Evolutionary conservation across 2,329 filamentous ascomycete species (phyloP), one percentile per base, ranked within the genome.

Genomic region (Ambrosiella beaveri): DNA sequence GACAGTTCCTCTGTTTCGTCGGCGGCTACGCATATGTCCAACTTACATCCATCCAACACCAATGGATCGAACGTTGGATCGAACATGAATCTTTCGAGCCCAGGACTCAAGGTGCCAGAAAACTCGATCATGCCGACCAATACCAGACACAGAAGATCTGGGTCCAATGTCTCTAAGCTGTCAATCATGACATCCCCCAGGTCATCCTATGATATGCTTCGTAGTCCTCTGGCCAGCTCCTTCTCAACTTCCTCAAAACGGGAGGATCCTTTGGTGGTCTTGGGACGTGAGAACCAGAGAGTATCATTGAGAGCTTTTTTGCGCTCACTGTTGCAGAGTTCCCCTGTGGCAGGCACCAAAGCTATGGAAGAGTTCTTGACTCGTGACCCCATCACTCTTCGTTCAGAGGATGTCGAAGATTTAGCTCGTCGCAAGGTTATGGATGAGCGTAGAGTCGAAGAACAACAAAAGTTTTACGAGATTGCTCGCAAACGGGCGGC

Each of bases 401-500:
- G 81, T 19, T 86, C 91, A 64, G 88, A 93, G 60, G 93, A 98
- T 66, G 73, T 85, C 36, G 78, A 84, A 1, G 93, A 98, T 66
- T 89, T 96, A 38, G 70, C 82, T 62, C 79, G 79, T 60, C 79
- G 93, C 57, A 94, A 90, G 69, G 77, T 80, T 11, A 82, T 95
- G 70, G 93, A 98, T 65, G 84, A 87, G 67, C 86, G 86, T 69
- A 82, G 93, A 50, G 79, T 97, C 56, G 87, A 95, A 65, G 93
- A 98, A 69, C 93, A 98, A 68, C 86, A 83, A 67, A 81, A 83
- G 63, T 98, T 98, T 68, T 98, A 96, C 69, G 91, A 98, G 68
- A 90, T 98, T 66, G 93, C 93, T 7, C 78, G 89, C 63, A 84
- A 89, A 69, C 82, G 93, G 63, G 93, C 93, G 1, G 85, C 87